Evolutionary conservation across 108 stramenopile genomes (phyloP).

Genomic region (Discostella pseudostelligera): DNA sequence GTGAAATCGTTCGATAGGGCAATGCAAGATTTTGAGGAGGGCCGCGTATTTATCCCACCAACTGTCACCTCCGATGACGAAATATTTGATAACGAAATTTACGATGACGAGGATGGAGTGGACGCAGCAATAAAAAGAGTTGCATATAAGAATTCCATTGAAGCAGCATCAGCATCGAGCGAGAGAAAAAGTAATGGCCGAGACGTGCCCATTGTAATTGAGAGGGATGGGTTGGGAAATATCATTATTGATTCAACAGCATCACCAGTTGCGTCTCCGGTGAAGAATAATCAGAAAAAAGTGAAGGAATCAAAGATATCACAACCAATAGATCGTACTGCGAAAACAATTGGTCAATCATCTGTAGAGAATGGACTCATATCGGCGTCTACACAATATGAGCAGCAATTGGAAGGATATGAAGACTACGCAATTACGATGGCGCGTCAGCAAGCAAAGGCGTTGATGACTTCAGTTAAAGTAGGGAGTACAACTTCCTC

Average conservation of each 20-base stretch:
- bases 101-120: constrained; percentile 17
- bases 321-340: background rate
- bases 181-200: background rate
- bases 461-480: constrained; percentile 38
- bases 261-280: background rate
- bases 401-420: constrained; percentile 5
- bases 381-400: background rate
- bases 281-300: constrained; percentile 3
- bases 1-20: constrained; percentile 68
- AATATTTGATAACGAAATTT: constrained; percentile 12
- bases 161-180: constrained; percentile 32
- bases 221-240: constrained; percentile 36
- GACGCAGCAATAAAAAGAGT: constrained; percentile 31
- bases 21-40: constrained; percentile 70
- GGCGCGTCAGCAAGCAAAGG: constrained; percentile 34
- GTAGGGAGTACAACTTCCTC: constrained; percentile 22
- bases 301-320: constrained; percentile 4
- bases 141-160: constrained; percentile 44
- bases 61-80: background rate
- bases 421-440: constrained; percentile 49
- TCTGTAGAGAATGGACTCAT: background rate
- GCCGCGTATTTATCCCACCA: constrained; percentile 41
- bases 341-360: background rate
- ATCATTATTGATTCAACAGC: constrained; percentile 52
- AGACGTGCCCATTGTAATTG: constrained; percentile 17